Percentiles rank a stretch among this genome's conserved stretches.
phyloP scores from a whole-genome alignment of 129 eudicot genomes.

The Logfia minima region DNA sequence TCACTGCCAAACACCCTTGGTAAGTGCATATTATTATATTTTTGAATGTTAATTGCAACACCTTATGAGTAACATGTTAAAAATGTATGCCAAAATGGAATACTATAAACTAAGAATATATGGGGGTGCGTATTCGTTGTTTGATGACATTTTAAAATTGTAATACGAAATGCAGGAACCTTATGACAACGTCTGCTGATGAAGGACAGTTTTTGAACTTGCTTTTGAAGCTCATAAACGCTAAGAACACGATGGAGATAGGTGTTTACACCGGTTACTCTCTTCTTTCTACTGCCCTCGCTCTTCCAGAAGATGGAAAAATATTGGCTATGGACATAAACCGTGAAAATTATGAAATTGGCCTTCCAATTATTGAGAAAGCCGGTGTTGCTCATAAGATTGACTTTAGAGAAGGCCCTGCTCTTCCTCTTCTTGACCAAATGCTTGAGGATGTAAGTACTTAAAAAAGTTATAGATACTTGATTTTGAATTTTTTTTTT shows the following conservation, averaged over 20 bases:
- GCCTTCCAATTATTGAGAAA: constrained; percentile 26
- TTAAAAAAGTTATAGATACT: too few species aligned
- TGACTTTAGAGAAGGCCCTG: constrained; percentile 28
- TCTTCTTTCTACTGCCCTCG: constrained; percentile 55
- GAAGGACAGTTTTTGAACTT: constrained; percentile 57
- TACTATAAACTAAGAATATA: too few species aligned
- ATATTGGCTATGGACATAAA: constrained; percentile 27
- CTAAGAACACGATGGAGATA: constrained; percentile 43
- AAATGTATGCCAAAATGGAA: too few species aligned
- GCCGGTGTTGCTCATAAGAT: constrained; percentile 28
- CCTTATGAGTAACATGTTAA: too few species aligned
- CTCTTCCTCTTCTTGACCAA: constrained; percentile 29
- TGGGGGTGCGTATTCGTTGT: constrained; percentile 22
- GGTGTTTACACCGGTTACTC: constrained; percentile 51
- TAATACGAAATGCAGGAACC: constrained; percentile 32
- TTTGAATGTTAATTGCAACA: neutral
- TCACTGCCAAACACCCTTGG: constrained; percentile 52
- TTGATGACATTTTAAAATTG: constrained; percentile 7
- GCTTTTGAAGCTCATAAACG: constrained; percentile 47
- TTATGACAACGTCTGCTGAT: constrained; percentile 59
- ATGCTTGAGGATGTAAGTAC: constrained; percentile 21
- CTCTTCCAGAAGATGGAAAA: constrained; percentile 50
- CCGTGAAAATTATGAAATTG: constrained; percentile 25
- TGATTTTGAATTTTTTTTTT: too few species aligned
- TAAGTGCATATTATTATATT: constrained; percentile 7